Evolutionary conservation across 768 basidiomycete genomes (phyloP), one percentile per base, ranked within the genome.

Genomic region (Podaxis sp.): DNA sequence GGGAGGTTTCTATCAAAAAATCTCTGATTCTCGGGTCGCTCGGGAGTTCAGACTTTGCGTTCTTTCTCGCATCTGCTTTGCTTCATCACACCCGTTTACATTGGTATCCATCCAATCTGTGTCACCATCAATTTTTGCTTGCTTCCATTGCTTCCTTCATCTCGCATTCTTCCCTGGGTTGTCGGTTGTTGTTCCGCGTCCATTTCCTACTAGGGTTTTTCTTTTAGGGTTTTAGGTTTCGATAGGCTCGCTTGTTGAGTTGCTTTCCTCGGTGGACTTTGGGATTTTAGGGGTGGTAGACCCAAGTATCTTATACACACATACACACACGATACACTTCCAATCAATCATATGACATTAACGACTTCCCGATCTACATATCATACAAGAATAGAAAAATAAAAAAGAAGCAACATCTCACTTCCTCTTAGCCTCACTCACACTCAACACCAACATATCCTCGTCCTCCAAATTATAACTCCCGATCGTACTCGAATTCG

Each of bases 391-490:
- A 51, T 12, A 51, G 9, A 49, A 24, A 49, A 17, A 7, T 9
- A 19, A 26, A 12, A 22, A 51, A 22, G 30, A 48, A 46, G 36
- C 36, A 53, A 38, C 15, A 71, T 75, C 71, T 72, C 5, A 86
- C 77, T 85, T 91, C 79, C 90, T 95, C 80, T 86, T 92, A 64
- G 79, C 76, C 59, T 91, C 89, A 63, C 90, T 86, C 38, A 98
- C 80, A 59, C 84, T 90, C 68, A 97, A 80, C 15, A 88, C 83
- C 19, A 98, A 74, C 58, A 86, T 64, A 73, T 98, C 96, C 69
- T 95, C 95, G 66, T 96, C 93, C 74, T 96, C 95, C 67, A 98
- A 72, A 73, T 98, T 98, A 69, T 92, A 90, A 66, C 80, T 84
- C 26, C 93, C 95, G 68, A 98, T 86, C 65, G 93, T 89, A 64